Percentiles rank a stretch among this genome's conserved stretches.
phyloP scores from a whole-genome alignment of 2,329 filamentous ascomycete species.

The Epichloe sylvatica region DNA sequence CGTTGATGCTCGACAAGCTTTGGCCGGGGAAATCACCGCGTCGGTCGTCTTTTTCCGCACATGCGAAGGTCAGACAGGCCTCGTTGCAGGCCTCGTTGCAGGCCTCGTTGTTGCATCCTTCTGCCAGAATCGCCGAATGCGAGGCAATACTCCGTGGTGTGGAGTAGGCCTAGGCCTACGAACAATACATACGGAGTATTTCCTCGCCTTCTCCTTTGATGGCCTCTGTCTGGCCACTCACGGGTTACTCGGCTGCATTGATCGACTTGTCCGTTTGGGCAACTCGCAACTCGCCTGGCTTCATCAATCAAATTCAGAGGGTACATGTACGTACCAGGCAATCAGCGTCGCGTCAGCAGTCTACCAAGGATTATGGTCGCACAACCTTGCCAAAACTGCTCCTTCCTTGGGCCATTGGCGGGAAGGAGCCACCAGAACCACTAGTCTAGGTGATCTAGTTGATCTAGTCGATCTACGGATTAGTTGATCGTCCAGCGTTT shows the following conservation, averaged over 20 bases:
- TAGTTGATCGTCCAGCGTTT: neutral
- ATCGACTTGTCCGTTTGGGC: neutral
- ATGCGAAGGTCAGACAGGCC: neutral
- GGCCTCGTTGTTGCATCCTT: too few relatives aligned
- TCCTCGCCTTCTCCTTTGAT: neutral
- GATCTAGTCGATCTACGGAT: neutral
- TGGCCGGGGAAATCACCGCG: neutral
- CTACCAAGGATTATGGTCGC: too few relatives aligned
- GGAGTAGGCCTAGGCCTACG: neutral
- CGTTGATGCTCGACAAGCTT: neutral
- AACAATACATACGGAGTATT: neutral
- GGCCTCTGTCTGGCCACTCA: neutral
- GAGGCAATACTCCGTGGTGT: neutral
- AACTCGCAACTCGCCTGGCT: neutral
- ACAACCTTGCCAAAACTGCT: neutral
- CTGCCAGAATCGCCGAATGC: neutral
- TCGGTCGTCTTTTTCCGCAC: neutral
- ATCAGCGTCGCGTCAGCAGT: neutral
- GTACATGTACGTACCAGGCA: neutral
- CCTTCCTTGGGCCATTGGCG: neutral
- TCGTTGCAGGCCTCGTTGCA: too few relatives aligned
- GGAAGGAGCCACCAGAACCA: neutral
- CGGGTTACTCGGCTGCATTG: neutral
- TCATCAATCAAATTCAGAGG: neutral
- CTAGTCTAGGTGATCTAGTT: neutral